Evolutionary conservation across 1,284 basidiomycete genomes (phyloP).

Genomic region (Singerocomus rubriflavus): DNA sequence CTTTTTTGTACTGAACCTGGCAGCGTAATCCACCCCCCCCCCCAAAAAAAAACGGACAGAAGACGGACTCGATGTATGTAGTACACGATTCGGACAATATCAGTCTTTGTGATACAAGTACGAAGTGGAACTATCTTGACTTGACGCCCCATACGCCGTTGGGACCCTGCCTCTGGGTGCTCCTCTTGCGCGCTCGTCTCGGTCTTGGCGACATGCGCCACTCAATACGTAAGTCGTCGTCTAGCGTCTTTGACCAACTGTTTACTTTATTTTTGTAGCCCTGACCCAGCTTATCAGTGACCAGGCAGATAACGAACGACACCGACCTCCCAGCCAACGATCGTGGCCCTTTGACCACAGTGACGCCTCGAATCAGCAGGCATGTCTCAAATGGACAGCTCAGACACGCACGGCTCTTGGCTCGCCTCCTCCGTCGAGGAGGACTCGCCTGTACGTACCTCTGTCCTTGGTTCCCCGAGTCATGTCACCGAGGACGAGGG

Average conservation of each 20-base stretch:
- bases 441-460: slow-evolving; percentile 1
- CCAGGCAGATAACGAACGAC: neutral
- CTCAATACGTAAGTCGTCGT: slow-evolving; percentile 9
- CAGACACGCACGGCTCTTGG: neutral
- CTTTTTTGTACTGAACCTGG: neutral
- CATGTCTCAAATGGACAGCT: slow-evolving; percentile 18
- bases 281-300: neutral
- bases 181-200: neutral
- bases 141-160: no score
- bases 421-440: slow-evolving; percentile 11
- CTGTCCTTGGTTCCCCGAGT: slow-evolving; percentile 7
- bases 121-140: no score
- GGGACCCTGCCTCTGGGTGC: no score
- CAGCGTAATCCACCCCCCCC: slow-evolving; percentile 12
- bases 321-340: neutral
- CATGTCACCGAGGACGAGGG: slow-evolving; percentile 4
- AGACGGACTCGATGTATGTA: slow-evolving; percentile 18
- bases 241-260: neutral
- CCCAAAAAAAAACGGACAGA: slow-evolving; percentile 11
- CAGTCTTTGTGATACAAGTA: neutral
- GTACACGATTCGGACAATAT: slow-evolving; percentile 12
- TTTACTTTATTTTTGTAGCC: neutral
- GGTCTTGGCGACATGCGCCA: slow-evolving; percentile 8
- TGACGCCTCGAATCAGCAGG: neutral
- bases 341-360: neutral